A percentile compares a stretch with the other conserved stretches of the same genome.
Conservation (phyloP, 2,329 filamentous ascomycete species). For the Arachnopeziza araneosa region DNA sequence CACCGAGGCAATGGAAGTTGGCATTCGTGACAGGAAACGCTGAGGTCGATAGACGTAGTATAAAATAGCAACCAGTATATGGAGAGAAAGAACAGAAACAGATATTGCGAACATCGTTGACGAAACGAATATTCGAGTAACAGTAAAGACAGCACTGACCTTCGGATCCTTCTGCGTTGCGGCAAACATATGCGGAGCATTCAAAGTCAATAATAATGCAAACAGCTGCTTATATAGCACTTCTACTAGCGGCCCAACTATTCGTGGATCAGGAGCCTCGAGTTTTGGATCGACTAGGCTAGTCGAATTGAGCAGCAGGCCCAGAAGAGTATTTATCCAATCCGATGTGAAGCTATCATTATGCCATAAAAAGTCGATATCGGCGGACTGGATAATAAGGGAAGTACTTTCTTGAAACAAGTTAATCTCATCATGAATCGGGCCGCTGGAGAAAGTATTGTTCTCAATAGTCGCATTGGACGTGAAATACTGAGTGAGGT, state of each 20-base stretch:
- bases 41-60: constrained; percentile 40
- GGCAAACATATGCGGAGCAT: constrained; percentile 36
- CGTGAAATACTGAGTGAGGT: constrained; percentile 4
- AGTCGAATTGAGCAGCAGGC: constrained; percentile 25
- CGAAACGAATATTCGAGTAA: constrained; percentile 45
- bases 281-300: constrained; percentile 32
- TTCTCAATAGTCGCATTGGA: neutral
- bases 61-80: constrained; percentile 37
- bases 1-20: constrained; percentile 45
- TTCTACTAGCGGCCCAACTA: constrained; percentile 21
- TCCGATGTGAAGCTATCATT: constrained; percentile 40
- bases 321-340: constrained; percentile 44
- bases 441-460: neutral
- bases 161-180: neutral
- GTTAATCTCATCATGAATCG: neutral
- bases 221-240: constrained; percentile 36
- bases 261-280: constrained; percentile 30
- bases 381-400: neutral
- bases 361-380: constrained; percentile 35
- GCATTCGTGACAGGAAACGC: constrained; percentile 44
- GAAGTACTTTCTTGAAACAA: constrained; percentile 2
- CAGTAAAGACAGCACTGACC: constrained; percentile 8
- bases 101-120: constrained; percentile 40
- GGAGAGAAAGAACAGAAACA: constrained; percentile 37
- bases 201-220: constrained; percentile 38